phyloP scores from a whole-genome alignment of 306 rosid species.

The Sicyos baderoa region DNA sequence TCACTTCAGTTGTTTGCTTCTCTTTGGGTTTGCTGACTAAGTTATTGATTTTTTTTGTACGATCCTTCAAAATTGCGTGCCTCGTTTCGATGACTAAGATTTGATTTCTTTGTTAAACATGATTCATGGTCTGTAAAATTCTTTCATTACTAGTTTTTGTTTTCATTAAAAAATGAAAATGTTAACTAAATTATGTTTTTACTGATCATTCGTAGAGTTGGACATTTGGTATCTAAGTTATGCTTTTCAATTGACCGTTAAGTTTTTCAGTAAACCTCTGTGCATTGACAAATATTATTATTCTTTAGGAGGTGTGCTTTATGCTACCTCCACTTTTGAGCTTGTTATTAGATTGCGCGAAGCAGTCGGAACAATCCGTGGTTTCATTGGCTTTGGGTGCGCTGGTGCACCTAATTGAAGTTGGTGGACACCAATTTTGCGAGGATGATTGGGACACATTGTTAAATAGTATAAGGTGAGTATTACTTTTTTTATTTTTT shows the following conservation, averaged over 20 bases:
- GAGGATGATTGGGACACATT: slow-evolving; percentile 88
- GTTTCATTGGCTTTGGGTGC: slow-evolving; percentile 98
- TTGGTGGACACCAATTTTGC: slow-evolving; percentile 98
- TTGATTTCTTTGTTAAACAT: no score
- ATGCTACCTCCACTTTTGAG: slow-evolving; percentile 88
- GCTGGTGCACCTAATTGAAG: slow-evolving; percentile 90
- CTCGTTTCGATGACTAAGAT: no score
- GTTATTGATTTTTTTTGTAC: slow-evolving; percentile 23
- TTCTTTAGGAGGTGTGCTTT: slow-evolving; percentile 91
- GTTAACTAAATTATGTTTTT: background rate
- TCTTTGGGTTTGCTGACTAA: slow-evolving; percentile 9
- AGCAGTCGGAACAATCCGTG: slow-evolving; percentile 92
- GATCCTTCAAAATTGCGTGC: slow-evolving; percentile 37
- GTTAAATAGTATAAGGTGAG: slow-evolving; percentile 82
- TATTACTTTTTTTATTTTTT: background rate
- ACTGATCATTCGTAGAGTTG: no score
- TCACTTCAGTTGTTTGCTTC: background rate
- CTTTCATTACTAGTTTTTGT: background rate
- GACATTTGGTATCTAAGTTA: no score
- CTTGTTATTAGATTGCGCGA: slow-evolving; percentile 94
- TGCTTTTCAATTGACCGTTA: slow-evolving; percentile 12
- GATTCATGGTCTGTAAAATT: no score
- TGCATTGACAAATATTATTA: slow-evolving; percentile 18
- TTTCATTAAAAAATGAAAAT: no score
- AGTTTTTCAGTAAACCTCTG: slow-evolving; percentile 15